phyloP scores from a whole-genome alignment of 176 grass and related monocot genomes.

The Elymus sibiricus region DNA sequence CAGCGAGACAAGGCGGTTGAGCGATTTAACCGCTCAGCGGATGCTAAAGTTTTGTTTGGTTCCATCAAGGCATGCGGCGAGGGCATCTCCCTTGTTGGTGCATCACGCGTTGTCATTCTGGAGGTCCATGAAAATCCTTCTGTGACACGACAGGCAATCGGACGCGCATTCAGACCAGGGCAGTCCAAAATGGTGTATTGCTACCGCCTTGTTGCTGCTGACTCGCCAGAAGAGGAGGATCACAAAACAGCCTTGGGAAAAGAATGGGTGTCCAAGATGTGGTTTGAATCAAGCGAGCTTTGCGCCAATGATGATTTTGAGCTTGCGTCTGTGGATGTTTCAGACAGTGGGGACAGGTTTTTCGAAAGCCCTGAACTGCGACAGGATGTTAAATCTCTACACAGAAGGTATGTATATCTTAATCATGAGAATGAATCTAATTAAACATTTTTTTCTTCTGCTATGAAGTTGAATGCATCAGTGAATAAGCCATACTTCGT shows the following conservation, averaged over 20 bases:
- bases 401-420: slow-evolving; percentile 52
- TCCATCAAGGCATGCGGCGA: slow-evolving; percentile 88
- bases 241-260: slow-evolving; percentile 61
- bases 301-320: slow-evolving; percentile 37
- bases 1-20: slow-evolving; percentile 56
- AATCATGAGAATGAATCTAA: background rate
- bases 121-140: slow-evolving; percentile 87
- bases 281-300: slow-evolving; percentile 74
- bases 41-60: slow-evolving; percentile 78
- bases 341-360: slow-evolving; percentile 49
- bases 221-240: slow-evolving; percentile 65
- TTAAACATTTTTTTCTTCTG: background rate
- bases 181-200: slow-evolving; percentile 62
- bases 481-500: background rate
- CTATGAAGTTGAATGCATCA: background rate
- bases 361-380: slow-evolving; percentile 48
- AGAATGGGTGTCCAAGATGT: slow-evolving; percentile 67
- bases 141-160: slow-evolving; percentile 71
- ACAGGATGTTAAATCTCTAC: slow-evolving; percentile 50
- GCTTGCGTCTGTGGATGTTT: slow-evolving; percentile 41
- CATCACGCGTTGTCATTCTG: slow-evolving; percentile 70
- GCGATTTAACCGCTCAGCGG: slow-evolving; percentile 62
- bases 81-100: slow-evolving; percentile 76
- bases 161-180: slow-evolving; percentile 70
- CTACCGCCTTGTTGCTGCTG: slow-evolving; percentile 59